phyloP scores from a whole-genome alignment of 345 rosid genomes.

The Noccaea bulbosa region DNA sequence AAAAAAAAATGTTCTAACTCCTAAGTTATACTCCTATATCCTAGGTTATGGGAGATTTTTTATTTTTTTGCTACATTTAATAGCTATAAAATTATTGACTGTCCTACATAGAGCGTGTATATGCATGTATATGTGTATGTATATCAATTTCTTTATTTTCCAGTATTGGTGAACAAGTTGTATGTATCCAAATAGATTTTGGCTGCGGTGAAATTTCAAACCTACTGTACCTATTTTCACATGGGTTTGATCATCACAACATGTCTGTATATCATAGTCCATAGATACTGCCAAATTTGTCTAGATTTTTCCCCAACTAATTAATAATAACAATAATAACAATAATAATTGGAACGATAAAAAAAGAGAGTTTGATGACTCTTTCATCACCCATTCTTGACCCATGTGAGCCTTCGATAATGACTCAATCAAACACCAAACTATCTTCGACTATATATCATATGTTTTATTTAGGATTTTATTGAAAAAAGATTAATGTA shows the following conservation, averaged over 20 bases:
- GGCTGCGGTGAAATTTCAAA: constrained; percentile 48
- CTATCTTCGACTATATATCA: constrained; percentile 14
- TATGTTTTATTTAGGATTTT: constrained; percentile 14
- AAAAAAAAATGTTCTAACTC: background rate
- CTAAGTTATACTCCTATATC: background rate
- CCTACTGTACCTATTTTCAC: constrained; percentile 45
- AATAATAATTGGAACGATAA: constrained; percentile 24
- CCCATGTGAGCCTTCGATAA: constrained; percentile 59
- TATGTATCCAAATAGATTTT: constrained; percentile 41
- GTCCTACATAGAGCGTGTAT: background rate
- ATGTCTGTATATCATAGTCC: constrained; percentile 50
- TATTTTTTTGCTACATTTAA: background rate
- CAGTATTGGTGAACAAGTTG: constrained; percentile 37
- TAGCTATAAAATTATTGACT: background rate
- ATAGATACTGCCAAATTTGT: constrained; percentile 46
- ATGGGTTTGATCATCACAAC: constrained; percentile 50
- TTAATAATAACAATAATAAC: constrained; percentile 34
- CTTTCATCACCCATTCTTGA: constrained; percentile 58
- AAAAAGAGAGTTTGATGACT: constrained; percentile 35
- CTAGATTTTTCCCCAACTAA: constrained; percentile 45
- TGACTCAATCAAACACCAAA: constrained; percentile 44
- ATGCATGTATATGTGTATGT: background rate
- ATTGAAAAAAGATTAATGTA: constrained; percentile 33
- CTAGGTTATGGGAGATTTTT: background rate
- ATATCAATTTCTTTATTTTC: background rate